Conservation (phyloP, 352 stramenopile species). For the Phytophthora kernoviae region DNA sequence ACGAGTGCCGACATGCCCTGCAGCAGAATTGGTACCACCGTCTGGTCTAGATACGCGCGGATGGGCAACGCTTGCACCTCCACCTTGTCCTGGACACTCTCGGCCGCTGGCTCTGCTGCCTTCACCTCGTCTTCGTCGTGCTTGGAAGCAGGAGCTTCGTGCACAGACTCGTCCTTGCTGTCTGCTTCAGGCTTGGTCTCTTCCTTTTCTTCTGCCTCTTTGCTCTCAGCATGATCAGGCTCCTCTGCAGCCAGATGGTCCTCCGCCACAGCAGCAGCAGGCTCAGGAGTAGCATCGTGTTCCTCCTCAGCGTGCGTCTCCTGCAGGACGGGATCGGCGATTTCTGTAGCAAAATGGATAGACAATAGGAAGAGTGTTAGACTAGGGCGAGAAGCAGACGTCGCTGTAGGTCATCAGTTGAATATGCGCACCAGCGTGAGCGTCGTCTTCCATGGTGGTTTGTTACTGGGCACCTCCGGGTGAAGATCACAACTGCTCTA, state of each 20-base stretch:
- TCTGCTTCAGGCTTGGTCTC: slow-evolving; percentile 24
- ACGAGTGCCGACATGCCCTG: slow-evolving; percentile 98
- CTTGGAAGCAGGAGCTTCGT: slow-evolving; percentile 33
- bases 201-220: slow-evolving; percentile 38
- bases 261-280: not conserved
- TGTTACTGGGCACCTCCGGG: slow-evolving; percentile 11
- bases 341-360: slow-evolving; percentile 13
- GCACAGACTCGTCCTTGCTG: slow-evolving; percentile 23
- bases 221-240: slow-evolving; percentile 28
- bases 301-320: slow-evolving; percentile 18
- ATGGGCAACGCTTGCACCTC: slow-evolving; percentile 95
- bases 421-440: slow-evolving; percentile 44
- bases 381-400: too few species aligned
- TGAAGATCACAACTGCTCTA: slow-evolving; percentile 37
- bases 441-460: slow-evolving; percentile 59
- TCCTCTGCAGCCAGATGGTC: slow-evolving; percentile 14
- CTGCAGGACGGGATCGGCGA: slow-evolving; percentile 23
- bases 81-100: slow-evolving; percentile 87
- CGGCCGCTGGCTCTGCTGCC: slow-evolving; percentile 69
- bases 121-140: slow-evolving; percentile 47
- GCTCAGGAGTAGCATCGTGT: slow-evolving; percentile 3
- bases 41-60: slow-evolving; percentile 98
- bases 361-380: not conserved
- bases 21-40: slow-evolving; percentile 97
- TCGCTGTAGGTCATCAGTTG: too few species aligned